phyloP scores from a whole-genome alignment of 805 yeast species.

The Wickerhamomyces subpelliculosus region DNA sequence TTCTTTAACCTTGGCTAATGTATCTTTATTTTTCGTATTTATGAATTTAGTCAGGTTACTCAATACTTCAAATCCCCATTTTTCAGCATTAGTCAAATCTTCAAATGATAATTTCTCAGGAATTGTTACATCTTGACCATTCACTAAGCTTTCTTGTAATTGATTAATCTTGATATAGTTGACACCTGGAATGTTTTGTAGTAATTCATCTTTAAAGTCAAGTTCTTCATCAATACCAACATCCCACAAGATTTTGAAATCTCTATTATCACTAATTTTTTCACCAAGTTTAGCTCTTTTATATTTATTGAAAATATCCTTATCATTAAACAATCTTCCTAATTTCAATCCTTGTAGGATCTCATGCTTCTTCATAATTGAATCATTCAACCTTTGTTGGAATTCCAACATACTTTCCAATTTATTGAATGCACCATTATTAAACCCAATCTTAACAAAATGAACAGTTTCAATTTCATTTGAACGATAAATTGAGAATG shows the following conservation, averaged over 20 bases:
- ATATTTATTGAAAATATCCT: slow-evolving; percentile 21
- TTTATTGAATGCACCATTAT: slow-evolving; percentile 56
- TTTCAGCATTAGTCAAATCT: slow-evolving; percentile 11
- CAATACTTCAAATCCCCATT: slow-evolving; percentile 16
- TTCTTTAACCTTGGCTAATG: not conserved
- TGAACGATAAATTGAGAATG: slow-evolving; percentile 46
- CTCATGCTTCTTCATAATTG: slow-evolving; percentile 27
- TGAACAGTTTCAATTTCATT: slow-evolving; percentile 44
- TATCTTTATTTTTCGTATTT: not conserved
- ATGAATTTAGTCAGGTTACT: slow-evolving; percentile 4
- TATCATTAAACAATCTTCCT: slow-evolving; percentile 23
- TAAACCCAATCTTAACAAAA: slow-evolving; percentile 46
- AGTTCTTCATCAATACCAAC: slow-evolving; percentile 33
- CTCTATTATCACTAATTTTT: slow-evolving; percentile 49
- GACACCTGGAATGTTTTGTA: slow-evolving; percentile 9
- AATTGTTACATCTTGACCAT: slow-evolving; percentile 4
- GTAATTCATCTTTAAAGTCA: slow-evolving; percentile 1
- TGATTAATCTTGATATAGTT: slow-evolving; percentile 10
- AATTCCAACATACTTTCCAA: slow-evolving; percentile 60
- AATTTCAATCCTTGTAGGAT: slow-evolving; percentile 22
- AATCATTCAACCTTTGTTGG: slow-evolving; percentile 41
- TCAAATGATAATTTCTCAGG: slow-evolving; percentile 5
- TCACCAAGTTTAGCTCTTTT: slow-evolving; percentile 18
- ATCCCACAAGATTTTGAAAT: slow-evolving; percentile 46
- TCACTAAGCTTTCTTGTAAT: slow-evolving; percentile 8